These are phyloP conservation scores for Gastrolobium villosum DNA, from an alignment of 306 rosid species.

Conservation along the genomic window DNA sequence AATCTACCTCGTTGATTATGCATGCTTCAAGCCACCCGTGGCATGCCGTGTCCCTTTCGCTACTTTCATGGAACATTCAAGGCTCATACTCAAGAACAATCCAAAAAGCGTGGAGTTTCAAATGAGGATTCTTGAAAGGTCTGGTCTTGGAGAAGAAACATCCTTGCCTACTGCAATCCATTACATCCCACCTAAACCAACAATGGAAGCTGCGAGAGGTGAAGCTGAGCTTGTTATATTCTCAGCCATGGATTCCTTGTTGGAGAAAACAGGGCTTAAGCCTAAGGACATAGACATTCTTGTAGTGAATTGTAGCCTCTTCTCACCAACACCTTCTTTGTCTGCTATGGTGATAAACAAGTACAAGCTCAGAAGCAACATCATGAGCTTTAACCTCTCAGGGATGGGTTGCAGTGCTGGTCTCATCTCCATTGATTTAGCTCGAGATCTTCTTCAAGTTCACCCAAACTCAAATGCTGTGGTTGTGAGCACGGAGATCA, in stretches of 20 bases:
- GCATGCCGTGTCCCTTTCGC: constrained; percentile 87
- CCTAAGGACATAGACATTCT: constrained; percentile 83
- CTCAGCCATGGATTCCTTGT: constrained; percentile 72
- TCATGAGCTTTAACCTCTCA: constrained; percentile 82
- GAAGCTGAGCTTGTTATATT: constrained; percentile 86
- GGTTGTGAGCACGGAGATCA: constrained; percentile 89
- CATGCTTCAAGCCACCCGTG: constrained; percentile 84
- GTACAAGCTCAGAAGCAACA: constrained; percentile 79
- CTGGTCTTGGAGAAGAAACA: constrained; percentile 83
- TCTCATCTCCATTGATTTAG: constrained; percentile 74
- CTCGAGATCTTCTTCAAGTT: constrained; percentile 83
- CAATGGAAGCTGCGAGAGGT: constrained; percentile 74
- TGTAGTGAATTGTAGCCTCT: constrained; percentile 80
- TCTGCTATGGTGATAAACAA: constrained; percentile 90
- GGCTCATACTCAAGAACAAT: constrained; percentile 67
- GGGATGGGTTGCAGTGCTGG: constrained; percentile 96
- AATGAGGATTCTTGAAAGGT: constrained; percentile 81
- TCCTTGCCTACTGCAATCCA: constrained; percentile 81
- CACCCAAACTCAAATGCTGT: constrained; percentile 85
- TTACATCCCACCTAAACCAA: constrained; percentile 77
- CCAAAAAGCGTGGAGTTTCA: constrained; percentile 90
- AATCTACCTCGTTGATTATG: constrained; percentile 77
- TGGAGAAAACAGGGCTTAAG: constrained; percentile 67
- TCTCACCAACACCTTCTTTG: constrained; percentile 84
- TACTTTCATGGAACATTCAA: constrained; percentile 90